Percentiles rank a stretch among this genome's conserved stretches.
Conservation (phyloP, 805 yeast genomes). For the Suhomyces xylopsoci region DNA sequence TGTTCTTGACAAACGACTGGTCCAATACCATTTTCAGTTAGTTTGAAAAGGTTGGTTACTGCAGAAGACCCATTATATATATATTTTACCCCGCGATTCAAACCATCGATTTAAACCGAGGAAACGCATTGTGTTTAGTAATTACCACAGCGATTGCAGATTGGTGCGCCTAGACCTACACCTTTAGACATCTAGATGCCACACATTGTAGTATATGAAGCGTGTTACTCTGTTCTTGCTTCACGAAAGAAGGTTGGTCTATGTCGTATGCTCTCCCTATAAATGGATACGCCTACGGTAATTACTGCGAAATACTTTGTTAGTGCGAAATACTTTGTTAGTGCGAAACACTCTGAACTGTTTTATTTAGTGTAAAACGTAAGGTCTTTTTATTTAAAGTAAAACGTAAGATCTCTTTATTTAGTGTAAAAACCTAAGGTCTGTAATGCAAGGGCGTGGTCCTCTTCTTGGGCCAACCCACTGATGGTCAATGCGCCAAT, state of each 20-base stretch:
- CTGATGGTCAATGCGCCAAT: slow-evolving; percentile 52
- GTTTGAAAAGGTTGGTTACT: background rate
- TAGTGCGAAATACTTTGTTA: too few relatives aligned
- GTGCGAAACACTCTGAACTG: background rate
- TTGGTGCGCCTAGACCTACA: background rate
- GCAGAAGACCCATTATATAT: background rate
- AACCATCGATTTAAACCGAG: background rate
- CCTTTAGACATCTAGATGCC: too few relatives aligned
- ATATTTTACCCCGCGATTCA: background rate
- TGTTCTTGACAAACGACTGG: slow-evolving; percentile 16
- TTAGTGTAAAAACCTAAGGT: slow-evolving; percentile 15
- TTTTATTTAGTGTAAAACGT: background rate
- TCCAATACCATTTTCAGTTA: slow-evolving; percentile 14
- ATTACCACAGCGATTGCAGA: background rate
- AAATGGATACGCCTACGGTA: too few relatives aligned
- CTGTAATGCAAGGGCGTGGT: slow-evolving; percentile 47
- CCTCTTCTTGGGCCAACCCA: slow-evolving; percentile 55
- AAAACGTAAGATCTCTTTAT: too few relatives aligned
- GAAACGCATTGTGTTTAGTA: background rate
- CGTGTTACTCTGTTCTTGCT: too few relatives aligned
- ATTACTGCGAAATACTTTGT: too few relatives aligned
- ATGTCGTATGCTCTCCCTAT: too few relatives aligned
- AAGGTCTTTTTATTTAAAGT: too few relatives aligned
- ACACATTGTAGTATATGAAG: too few relatives aligned
- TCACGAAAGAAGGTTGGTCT: too few relatives aligned